phyloP scores from a whole-genome alignment of 2,329 filamentous ascomycete genomes.

The Neonectria faginata region DNA sequence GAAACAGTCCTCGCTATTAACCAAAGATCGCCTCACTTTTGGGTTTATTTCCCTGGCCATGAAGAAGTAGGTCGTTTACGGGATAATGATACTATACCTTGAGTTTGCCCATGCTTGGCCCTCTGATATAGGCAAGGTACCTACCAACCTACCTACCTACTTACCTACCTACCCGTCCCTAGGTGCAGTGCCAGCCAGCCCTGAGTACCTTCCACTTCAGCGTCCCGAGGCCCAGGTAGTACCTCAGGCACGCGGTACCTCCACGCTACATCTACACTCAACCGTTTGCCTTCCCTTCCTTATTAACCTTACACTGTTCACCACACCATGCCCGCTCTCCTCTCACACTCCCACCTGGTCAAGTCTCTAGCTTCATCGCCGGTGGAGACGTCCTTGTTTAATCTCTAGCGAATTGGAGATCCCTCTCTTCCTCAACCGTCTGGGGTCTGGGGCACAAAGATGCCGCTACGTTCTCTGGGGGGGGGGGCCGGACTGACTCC shows the following conservation, averaged over 20 bases:
- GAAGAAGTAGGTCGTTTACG: background rate
- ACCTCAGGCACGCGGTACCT: background rate
- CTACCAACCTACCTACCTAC: background rate
- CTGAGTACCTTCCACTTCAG: no score
- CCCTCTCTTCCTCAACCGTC: constrained; percentile 17
- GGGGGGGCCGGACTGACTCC: background rate
- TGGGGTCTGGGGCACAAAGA: constrained; percentile 34
- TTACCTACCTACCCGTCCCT: background rate
- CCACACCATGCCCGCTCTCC: background rate
- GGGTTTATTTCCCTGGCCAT: background rate
- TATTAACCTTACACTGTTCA: background rate
- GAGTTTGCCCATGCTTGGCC: background rate
- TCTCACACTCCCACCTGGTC: background rate
- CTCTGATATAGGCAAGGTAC: background rate
- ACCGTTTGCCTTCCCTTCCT: no score
- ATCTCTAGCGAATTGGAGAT: constrained; percentile 17
- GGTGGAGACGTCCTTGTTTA: constrained; percentile 17
- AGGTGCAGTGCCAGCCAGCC: no score
- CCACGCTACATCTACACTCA: background rate
- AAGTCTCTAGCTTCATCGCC: constrained; percentile 10
- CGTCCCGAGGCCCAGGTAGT: background rate
- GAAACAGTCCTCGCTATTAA: background rate
- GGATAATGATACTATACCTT: no score
- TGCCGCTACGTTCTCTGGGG: constrained; percentile 23
- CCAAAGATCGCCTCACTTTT: background rate